phyloP scores from a whole-genome alignment of 306 rosid genomes.

The Medicago lupulina region DNA sequence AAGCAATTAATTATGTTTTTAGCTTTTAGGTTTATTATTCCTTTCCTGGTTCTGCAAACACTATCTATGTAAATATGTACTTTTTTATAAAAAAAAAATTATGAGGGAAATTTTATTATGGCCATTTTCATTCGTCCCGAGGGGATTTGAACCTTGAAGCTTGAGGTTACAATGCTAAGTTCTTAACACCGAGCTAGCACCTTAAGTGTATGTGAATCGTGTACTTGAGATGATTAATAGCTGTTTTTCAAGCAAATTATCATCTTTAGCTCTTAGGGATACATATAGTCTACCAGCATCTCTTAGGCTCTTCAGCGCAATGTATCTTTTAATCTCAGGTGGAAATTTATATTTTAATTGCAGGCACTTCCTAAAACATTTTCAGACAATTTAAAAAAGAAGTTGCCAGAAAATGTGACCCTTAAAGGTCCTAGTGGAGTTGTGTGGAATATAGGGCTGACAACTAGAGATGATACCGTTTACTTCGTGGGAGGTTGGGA shows the following conservation, averaged over 20 bases:
- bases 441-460: conserved; percentile 60
- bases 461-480: conserved; percentile 45
- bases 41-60: no score
- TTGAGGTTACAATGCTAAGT: no score
- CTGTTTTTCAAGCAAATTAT: neutral
- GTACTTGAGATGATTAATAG: neutral
- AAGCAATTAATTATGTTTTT: no score
- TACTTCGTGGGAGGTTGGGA: conserved; percentile 66
- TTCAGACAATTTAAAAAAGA: conserved; percentile 53
- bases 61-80: no score
- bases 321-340: conserved; percentile 12
- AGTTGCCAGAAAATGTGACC: conserved; percentile 56
- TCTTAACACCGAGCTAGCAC: no score
- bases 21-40: no score
- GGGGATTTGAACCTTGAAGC: no score
- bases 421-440: conserved; percentile 72
- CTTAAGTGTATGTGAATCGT: no score
- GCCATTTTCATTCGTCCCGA: no score
- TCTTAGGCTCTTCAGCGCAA: neutral
- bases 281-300: neutral
- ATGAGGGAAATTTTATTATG: no score
- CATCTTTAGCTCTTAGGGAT: neutral
- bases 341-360: conserved; percentile 31
- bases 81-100: no score
- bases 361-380: conserved; percentile 74